phyloP scores from a whole-genome alignment of 768 basidiomycete species.

The Russula griseocarnosa region DNA sequence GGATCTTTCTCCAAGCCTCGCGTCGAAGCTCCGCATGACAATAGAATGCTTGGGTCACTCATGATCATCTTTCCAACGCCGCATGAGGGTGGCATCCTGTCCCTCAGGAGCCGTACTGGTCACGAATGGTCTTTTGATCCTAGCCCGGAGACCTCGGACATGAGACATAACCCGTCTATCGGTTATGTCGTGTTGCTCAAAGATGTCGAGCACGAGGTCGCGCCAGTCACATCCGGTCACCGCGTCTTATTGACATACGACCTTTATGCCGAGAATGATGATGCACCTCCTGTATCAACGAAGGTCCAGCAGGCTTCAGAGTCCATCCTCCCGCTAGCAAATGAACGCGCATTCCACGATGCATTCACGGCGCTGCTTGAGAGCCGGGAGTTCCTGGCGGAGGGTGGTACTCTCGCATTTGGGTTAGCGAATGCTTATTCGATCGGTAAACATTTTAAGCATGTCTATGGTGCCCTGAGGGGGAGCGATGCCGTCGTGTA shows the following conservation, averaged over 20 bases:
- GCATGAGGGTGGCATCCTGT: slow-evolving; percentile 44
- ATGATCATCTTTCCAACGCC: slow-evolving; percentile 28
- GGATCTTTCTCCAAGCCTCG: slow-evolving; percentile 5
- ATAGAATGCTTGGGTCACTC: slow-evolving; percentile 1
- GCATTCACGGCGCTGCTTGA: slow-evolving; percentile 33
- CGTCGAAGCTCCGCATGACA: neutral
- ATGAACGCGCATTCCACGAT: slow-evolving; percentile 22
- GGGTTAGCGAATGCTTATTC: slow-evolving; percentile 33
- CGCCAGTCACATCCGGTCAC: slow-evolving; percentile 39
- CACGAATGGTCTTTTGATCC: slow-evolving; percentile 42
- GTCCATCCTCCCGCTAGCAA: neutral
- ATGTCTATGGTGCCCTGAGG: slow-evolving; percentile 13
- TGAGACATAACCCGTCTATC: slow-evolving; percentile 25
- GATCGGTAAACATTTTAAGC: neutral
- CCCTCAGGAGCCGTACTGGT: slow-evolving; percentile 35
- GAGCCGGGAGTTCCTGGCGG: slow-evolving; percentile 22
- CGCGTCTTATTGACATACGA: slow-evolving; percentile 47
- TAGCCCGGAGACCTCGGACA: no score
- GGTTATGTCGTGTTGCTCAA: slow-evolving; percentile 44
- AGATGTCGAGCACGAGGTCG: slow-evolving; percentile 47
- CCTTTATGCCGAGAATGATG: slow-evolving; percentile 32
- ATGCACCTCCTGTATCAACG: neutral
- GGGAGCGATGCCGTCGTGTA: slow-evolving; percentile 16
- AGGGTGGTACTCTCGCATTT: slow-evolving; percentile 1
- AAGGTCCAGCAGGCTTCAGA: no score